Conservation (phyloP, 1,284 basidiomycete genomes). For the Marasmius sp. region DNA sequence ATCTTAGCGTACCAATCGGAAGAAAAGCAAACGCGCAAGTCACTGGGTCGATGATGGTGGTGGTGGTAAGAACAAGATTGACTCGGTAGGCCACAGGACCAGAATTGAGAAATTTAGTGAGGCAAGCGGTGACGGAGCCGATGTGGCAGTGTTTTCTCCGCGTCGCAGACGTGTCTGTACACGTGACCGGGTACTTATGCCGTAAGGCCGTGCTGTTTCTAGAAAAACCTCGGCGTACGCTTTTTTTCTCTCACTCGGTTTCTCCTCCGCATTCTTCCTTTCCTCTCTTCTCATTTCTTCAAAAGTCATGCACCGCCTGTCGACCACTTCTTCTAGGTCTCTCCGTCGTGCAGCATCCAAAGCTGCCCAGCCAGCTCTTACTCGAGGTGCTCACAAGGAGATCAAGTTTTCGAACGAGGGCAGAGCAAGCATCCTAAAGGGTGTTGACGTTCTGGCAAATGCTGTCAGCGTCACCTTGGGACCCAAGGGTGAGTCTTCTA, state of each 20-base stretch:
- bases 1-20: not conserved
- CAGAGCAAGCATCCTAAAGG: conserved; percentile 89
- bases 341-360: conserved; percentile 45
- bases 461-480: conserved; percentile 95
- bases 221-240: not conserved
- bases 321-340: conserved; percentile 43
- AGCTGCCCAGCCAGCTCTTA: conserved; percentile 37
- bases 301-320: conserved; percentile 44
- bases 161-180: not conserved
- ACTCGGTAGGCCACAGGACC: too few species aligned
- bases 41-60: not conserved
- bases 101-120: too few species aligned
- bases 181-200: not conserved
- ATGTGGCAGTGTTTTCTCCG: not conserved
- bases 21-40: not conserved
- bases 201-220: not conserved
- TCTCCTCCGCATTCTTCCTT: conserved; percentile 8
- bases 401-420: conserved; percentile 97
- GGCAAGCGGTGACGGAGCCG: not conserved
- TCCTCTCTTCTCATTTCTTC: conserved; percentile 6
- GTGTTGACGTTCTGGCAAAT: conserved; percentile 95
- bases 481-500: conserved; percentile 76
- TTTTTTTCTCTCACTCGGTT: conserved; percentile 2
- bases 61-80: not conserved
- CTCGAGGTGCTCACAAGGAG: conserved; percentile 88